Conservation (phyloP, 805 yeast genomes). For the Ogataea philodendri region DNA sequence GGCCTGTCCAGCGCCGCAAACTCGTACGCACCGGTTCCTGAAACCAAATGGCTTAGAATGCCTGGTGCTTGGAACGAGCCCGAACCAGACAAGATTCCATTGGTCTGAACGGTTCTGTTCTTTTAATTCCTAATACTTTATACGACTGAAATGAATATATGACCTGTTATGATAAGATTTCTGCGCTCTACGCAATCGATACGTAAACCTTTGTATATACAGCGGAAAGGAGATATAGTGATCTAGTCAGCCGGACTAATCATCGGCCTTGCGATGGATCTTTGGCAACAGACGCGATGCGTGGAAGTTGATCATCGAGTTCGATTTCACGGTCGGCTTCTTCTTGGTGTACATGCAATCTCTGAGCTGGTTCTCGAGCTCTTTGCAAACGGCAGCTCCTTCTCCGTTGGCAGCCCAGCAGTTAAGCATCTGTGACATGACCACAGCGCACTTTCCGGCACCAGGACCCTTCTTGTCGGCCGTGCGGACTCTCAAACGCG, state of each 20-base stretch:
- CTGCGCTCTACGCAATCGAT: conserved; percentile 3
- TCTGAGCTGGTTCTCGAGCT: conserved; percentile 67
- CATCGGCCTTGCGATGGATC: conserved; percentile 40
- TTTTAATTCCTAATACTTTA: conserved; percentile 1
- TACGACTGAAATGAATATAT: conserved; percentile 1
- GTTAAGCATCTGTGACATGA: conserved; percentile 81
- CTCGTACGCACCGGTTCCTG: conserved; percentile 30
- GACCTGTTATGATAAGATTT: not conserved
- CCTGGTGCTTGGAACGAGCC: conserved; percentile 31
- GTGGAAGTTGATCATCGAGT: conserved; percentile 52
- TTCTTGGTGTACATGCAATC: conserved; percentile 58
- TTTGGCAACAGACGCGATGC: conserved; percentile 55
- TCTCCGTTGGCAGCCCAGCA: conserved; percentile 98
- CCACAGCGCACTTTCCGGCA: conserved; percentile 71
- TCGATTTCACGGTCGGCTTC: conserved; percentile 36
- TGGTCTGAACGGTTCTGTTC: conserved; percentile 20
- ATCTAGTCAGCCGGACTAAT: conserved; percentile 3
- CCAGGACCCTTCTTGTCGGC: conserved; percentile 44
- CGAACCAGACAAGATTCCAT: conserved; percentile 17
- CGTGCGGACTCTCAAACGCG: conserved; percentile 68
- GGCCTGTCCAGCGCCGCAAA: conserved; percentile 34
- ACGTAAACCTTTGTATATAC: conserved; percentile 12
- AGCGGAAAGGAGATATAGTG: conserved; percentile 7
- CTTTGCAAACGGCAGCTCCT: conserved; percentile 64
- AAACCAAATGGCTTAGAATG: conserved; percentile 32